Evolutionary conservation across 2,329 filamentous ascomycete genomes (phyloP).

Genomic region (Venturia effusa): DNA sequence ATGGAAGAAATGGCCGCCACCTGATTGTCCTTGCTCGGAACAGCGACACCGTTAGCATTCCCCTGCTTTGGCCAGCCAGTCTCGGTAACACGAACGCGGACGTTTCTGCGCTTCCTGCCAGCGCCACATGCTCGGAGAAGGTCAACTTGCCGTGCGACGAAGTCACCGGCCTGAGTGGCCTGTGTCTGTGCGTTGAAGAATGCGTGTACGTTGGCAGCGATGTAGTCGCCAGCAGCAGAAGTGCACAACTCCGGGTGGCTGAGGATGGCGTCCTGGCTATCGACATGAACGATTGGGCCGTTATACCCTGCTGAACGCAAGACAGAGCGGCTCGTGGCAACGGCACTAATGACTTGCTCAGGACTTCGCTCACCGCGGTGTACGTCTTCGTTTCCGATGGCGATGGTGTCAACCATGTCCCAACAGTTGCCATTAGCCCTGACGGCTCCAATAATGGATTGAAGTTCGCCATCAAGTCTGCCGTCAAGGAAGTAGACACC

Average conservation of each 20-base stretch:
- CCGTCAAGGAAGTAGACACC: constrained; percentile 58
- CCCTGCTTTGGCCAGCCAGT: constrained; percentile 74
- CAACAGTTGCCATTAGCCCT: constrained; percentile 44
- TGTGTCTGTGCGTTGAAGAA: constrained; percentile 63
- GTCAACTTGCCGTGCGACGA: constrained; percentile 47
- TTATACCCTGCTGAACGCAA: constrained; percentile 54
- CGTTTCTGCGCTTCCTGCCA: constrained; percentile 23
- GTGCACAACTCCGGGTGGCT: constrained; percentile 57
- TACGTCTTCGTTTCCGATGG: constrained; percentile 73
- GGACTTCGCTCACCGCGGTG: constrained; percentile 48
- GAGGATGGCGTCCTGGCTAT: constrained; percentile 62
- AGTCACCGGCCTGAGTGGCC: constrained; percentile 54
- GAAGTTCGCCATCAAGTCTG: constrained; percentile 42
- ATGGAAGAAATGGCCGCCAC: constrained; percentile 54
- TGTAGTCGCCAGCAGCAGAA: constrained; percentile 56
- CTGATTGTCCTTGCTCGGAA: constrained; percentile 60
- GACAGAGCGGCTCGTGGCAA: constrained; percentile 45
- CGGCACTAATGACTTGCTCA: constrained; percentile 44
- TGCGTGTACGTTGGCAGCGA: constrained; percentile 70
- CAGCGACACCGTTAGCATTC: constrained; percentile 51
- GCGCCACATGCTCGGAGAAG: constrained; percentile 29
- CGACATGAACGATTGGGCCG: constrained; percentile 68
- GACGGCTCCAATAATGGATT: constrained; percentile 49
- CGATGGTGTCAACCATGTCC: constrained; percentile 58
- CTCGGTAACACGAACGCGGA: constrained; percentile 66